Base-by-base conservation (phyloP, 768 basidiomycete species). In the Serendipita sp. region DNA sequence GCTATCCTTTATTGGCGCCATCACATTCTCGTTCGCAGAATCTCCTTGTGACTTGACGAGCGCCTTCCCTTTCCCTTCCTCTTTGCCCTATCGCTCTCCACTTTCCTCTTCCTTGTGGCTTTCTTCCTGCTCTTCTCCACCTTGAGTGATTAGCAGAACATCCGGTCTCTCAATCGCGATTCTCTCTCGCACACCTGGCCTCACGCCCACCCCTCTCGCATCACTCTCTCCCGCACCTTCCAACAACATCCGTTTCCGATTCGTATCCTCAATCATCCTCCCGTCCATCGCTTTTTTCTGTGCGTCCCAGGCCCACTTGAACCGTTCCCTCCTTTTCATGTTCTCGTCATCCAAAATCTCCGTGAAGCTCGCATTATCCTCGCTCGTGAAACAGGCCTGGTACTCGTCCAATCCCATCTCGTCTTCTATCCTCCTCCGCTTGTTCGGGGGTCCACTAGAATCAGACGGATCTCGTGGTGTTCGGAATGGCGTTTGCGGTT, bases 321-420 rank as follows among this genome's bases (percentile, higher is more conserved):
- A 91, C 71, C 76, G 83, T 70, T 90, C 88, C 70, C 83, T 84
- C 64, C 92, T 79, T 67, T 80, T 78, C 71, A 78, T 75, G 70
- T 99, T 98, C 77, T 97, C 95, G 62, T 86, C 83, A 64, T 92
- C 83, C 62, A 99, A 74, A 64, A 98, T 94, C 65, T 90, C 79
- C 7, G 92, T 90, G 71, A 99, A 98, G 64, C 93, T 96, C 3
- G 94, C 84, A 72, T 99, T 99, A 73, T 99, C 96, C 70, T 97
- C 93, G 0, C 93, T 96, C 1, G 96, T 98, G 71, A 90, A 96
- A 44, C 80, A 81, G 0, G 90, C 82, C 71, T 98, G 96, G 71
- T 97, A 99, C 16, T 75, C 75, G 71, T 97, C 92, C 17, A 97
- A 79, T 62, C 80, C 71, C 2, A 76, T 74, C 67, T 89, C 79